phyloP scores from a whole-genome alignment of 2,329 filamentous ascomycete species.

The Fusarium pseudocircinatum region DNA sequence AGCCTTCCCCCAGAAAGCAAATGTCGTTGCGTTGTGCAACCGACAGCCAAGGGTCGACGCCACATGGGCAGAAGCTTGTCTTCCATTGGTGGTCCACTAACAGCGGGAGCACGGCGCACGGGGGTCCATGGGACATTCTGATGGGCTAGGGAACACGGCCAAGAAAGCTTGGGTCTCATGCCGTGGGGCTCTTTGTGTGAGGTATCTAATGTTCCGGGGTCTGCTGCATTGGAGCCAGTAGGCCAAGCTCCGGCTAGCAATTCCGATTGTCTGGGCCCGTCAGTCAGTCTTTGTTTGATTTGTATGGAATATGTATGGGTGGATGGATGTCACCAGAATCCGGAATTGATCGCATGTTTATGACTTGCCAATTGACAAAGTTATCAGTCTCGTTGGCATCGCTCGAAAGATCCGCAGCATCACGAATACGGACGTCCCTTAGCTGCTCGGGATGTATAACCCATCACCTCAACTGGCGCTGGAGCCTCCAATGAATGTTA shows the following conservation, averaged over 20 bases:
- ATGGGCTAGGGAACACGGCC: conserved; percentile 41
- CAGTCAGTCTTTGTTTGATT: conserved; percentile 3
- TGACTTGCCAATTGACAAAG: not conserved
- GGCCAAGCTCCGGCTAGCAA: conserved; percentile 20
- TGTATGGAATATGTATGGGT: not conserved
- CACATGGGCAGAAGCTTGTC: conserved; percentile 43
- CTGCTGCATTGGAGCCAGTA: conserved; percentile 1
- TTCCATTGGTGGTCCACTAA: conserved; percentile 47
- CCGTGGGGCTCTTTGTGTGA: conserved; percentile 23
- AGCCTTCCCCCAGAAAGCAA: not conserved
- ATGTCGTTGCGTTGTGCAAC: conserved; percentile 27
- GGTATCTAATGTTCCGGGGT: not conserved
- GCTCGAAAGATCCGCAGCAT: not conserved
- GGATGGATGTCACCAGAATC: not conserved
- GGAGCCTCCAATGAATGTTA: not conserved
- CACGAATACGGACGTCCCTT: not conserved
- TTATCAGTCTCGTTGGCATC: not conserved
- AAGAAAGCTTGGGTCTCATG: conserved; percentile 9
- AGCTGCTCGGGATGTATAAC: not conserved
- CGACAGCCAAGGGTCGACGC: conserved; percentile 40
- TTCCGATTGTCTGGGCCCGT: conserved; percentile 26
- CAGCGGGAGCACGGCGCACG: conserved; percentile 45
- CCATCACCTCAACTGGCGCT: not conserved
- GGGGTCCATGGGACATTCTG: conserved; percentile 42
- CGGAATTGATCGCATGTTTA: conserved; percentile 11